These are phyloP conservation scores for Voacanga thouarsii DNA, from an alignment of 257 asterid genomes.

Conservation along the genomic window DNA sequence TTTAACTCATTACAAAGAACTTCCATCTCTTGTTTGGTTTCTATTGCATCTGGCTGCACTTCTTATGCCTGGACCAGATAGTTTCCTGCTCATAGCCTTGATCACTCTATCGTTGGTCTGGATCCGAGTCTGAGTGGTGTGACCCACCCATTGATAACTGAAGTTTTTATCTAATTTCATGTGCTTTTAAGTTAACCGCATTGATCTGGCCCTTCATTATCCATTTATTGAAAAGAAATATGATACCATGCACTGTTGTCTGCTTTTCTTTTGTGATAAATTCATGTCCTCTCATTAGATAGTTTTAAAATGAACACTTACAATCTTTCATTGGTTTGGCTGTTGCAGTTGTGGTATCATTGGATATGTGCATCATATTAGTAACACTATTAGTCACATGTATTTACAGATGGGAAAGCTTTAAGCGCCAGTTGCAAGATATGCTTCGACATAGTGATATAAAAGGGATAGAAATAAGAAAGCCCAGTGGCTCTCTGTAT, in stretches of 20 bases:
- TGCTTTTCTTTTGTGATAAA: background rate
- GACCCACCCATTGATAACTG: background rate
- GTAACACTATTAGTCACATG: background rate
- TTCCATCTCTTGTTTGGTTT: background rate
- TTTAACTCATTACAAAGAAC: background rate
- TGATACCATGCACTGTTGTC: background rate
- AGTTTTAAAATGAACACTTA: background rate
- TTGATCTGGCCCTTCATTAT: background rate
- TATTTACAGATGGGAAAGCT: conserved; percentile 64
- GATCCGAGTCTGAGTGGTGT: background rate
- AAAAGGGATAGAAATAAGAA: conserved; percentile 77
- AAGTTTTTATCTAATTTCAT: background rate
- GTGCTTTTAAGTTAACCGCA: background rate
- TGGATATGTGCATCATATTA: background rate
- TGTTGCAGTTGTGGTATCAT: background rate
- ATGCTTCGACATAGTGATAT: conserved; percentile 82
- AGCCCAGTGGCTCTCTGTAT: conserved; percentile 73
- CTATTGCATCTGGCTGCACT: background rate
- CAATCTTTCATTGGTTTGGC: background rate
- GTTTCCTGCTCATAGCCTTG: background rate
- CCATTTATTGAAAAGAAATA: background rate
- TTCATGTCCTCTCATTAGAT: background rate
- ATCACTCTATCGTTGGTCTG: background rate
- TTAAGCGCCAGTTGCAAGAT: conserved; percentile 70
- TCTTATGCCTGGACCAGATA: background rate